These are phyloP conservation scores for Platanus orientalis DNA, from an alignment of 164 flowering plant species.

Conservation along the genomic window DNA sequence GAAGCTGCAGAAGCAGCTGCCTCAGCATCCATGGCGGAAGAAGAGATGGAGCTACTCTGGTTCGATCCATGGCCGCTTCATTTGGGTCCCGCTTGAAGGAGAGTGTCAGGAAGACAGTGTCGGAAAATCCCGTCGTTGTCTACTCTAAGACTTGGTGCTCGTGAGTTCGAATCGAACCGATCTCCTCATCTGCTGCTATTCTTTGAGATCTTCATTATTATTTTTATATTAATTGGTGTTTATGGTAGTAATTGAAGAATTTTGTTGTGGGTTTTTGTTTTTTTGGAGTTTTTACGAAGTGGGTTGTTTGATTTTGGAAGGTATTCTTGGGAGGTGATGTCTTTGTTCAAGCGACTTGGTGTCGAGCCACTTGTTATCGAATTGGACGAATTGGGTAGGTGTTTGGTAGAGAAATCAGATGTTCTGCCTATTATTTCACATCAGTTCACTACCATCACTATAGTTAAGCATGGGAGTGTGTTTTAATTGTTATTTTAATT, in stretches of 20 bases:
- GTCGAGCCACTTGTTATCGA: constrained; percentile 77
- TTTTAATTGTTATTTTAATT: no score
- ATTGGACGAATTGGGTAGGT: constrained; percentile 81
- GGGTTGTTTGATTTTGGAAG: constrained; percentile 21
- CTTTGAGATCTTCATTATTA: no score
- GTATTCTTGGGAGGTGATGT: constrained; percentile 85
- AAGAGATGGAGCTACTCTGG: not conserved
- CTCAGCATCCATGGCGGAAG: not conserved
- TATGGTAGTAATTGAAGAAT: not conserved
- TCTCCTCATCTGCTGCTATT: no score
- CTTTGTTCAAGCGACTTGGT: constrained; percentile 67
- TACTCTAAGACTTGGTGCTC: no score
- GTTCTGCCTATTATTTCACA: no score
- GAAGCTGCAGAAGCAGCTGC: not conserved
- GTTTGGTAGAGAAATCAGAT: no score
- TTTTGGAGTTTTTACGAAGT: constrained; percentile 12
- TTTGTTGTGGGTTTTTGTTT: not conserved
- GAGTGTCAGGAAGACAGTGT: constrained; percentile 62
- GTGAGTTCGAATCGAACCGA: constrained; percentile 34
- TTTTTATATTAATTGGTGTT: not conserved
- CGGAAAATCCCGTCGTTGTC: constrained; percentile 65
- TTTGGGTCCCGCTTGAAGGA: constrained; percentile 84
- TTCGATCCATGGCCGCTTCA: constrained; percentile 30
- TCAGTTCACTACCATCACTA: no score
- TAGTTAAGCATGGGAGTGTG: no score